Conservation (phyloP, 2,329 filamentous ascomycete species). For the Diaporthe destruens region DNA sequence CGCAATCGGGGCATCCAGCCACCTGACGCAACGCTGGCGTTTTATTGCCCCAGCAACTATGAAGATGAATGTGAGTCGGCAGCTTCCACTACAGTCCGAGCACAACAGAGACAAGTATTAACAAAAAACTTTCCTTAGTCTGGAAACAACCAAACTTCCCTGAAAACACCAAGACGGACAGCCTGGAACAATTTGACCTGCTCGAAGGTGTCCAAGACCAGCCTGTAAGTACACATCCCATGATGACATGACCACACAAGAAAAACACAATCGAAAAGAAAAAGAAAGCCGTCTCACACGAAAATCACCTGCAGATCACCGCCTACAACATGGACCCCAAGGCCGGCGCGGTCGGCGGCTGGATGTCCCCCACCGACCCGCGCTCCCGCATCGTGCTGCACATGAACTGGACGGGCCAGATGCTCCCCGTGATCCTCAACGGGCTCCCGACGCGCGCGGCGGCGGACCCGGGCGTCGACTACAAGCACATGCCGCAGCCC, state of each 20-base stretch:
- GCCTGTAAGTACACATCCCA: background rate
- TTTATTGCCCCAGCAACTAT: conserved; percentile 53
- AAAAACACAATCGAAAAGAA: background rate
- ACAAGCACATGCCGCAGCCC: conserved; percentile 42
- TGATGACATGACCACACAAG: background rate
- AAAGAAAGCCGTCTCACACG: background rate
- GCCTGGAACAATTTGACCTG: background rate
- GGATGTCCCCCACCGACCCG: conserved; percentile 46
- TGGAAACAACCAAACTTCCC: conserved; percentile 34
- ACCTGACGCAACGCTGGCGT: conserved; percentile 57
- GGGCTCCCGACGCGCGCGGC: conserved; percentile 12
- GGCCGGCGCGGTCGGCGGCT: conserved; percentile 62
- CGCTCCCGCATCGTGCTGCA: conserved; percentile 55
- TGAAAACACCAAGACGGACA: background rate
- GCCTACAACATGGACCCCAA: background rate
- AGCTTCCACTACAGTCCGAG: background rate
- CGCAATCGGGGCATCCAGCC: conserved; percentile 47
- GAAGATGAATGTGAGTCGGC: conserved; percentile 30
- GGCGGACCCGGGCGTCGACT: conserved; percentile 35
- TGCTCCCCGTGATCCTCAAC: conserved; percentile 46
- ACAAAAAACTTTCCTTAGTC: background rate
- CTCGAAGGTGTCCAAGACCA: conserved; percentile 11
- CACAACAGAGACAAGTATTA: background rate
- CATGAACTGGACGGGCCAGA: conserved; percentile 57
- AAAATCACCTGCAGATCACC: background rate